Conservation (phyloP, 1,284 basidiomycete species). For the Paramarasmius palmivorus region DNA sequence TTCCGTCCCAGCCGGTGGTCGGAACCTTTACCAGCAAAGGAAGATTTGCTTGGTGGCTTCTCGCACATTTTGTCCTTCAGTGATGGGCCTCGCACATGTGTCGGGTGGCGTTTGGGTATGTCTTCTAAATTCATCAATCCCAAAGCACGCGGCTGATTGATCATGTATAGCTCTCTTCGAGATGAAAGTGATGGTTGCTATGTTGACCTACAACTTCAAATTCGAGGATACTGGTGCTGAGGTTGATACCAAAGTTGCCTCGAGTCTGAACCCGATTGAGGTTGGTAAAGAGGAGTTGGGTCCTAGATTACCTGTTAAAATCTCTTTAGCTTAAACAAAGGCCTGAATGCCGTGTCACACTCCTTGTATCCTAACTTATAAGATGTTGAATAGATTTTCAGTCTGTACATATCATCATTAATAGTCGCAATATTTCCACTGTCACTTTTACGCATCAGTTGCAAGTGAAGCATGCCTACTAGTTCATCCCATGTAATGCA, state of each 20-base stretch:
- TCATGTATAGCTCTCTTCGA: not conserved
- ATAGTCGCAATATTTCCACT: no score
- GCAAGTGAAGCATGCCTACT: no score
- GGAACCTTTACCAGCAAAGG: not conserved
- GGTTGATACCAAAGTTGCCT: not conserved
- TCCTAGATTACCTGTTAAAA: not conserved
- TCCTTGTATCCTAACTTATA: no score
- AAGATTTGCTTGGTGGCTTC: not conserved
- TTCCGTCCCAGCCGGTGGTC: not conserved
- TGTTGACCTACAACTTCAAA: not conserved
- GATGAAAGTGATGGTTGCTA: slow-evolving; percentile 3
- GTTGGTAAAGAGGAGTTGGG: slow-evolving; percentile 4
- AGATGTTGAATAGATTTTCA: no score
- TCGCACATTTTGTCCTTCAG: slow-evolving; percentile 3
- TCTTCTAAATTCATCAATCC: no score
- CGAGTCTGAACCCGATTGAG: slow-evolving; percentile 1
- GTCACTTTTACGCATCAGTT: no score
- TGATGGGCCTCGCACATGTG: not conserved
- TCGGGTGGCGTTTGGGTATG: not conserved
- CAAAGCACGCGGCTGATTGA: no score
- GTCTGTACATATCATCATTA: no score
- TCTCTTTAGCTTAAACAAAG: not conserved
- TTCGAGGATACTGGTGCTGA: not conserved
- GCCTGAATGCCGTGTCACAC: no score
- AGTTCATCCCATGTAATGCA: no score